A percentile compares a stretch with the other conserved stretches of the same genome.
phyloP scores from a whole-genome alignment of 805 yeast species.

The Kazachstania africana region DNA sequence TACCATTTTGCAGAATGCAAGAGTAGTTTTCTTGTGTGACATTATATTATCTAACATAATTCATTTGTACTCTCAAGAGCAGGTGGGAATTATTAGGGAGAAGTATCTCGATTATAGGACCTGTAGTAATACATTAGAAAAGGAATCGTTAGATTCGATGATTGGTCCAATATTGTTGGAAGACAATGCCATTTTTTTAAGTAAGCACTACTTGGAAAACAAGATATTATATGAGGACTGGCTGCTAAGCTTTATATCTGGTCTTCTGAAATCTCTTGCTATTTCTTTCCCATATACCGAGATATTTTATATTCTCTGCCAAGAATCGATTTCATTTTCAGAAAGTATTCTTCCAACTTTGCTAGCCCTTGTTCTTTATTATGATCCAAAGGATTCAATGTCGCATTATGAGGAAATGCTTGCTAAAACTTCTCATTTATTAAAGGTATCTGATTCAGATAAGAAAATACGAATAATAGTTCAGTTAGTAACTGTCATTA shows the following conservation, averaged over 20 bases:
- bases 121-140: no score
- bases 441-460: no score
- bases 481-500: conserved; percentile 17
- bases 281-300: conserved; percentile 5
- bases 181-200: not conserved
- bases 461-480: conserved; percentile 11
- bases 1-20: no score
- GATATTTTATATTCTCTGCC: conserved; percentile 3
- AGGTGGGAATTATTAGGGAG: no score
- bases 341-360: conserved; percentile 4
- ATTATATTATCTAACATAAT: no score
- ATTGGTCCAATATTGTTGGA: no score
- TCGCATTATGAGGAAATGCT: no score
- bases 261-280: conserved; percentile 4
- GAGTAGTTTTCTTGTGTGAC: no score
- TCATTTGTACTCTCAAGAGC: no score
- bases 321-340: conserved; percentile 1
- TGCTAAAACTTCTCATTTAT: no score
- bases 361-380: conserved; percentile 5
- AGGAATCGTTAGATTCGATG: no score
- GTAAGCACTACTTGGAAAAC: not conserved
- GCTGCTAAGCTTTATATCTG: conserved; percentile 4
- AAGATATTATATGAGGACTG: conserved; percentile 3
- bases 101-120: no score
- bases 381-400: conserved; percentile 7